These are phyloP conservation scores for Podochytrium sp. DNA, from an alignment of 192 early-diverging fungal genomes.

Conservation along the genomic window DNA sequence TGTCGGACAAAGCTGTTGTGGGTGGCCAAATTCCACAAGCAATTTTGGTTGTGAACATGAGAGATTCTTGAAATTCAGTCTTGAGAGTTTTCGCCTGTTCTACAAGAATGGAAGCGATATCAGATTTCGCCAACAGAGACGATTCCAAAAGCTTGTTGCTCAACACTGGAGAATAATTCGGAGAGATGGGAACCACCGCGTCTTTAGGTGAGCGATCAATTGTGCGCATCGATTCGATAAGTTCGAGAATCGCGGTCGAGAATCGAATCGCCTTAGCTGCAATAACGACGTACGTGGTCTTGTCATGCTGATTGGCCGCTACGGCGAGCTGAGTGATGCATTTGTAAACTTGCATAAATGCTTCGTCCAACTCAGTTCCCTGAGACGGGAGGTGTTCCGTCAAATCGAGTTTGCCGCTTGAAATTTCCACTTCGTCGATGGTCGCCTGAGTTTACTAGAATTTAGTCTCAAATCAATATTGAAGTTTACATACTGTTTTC, in stretches of 20 bases:
- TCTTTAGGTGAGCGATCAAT: slow-evolving; percentile 2
- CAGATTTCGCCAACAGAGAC: slow-evolving; percentile 27
- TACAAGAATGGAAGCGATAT: slow-evolving; percentile 21
- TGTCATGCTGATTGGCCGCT: slow-evolving; percentile 60
- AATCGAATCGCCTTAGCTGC: slow-evolving; percentile 55
- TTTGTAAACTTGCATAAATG: slow-evolving; percentile 53
- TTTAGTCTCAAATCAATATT: too few relatives aligned
- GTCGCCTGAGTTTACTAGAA: too few relatives aligned
- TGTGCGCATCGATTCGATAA: slow-evolving; percentile 42
- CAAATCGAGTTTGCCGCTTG: slow-evolving; percentile 30
- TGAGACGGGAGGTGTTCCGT: slow-evolving; percentile 42
- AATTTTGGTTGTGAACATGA: slow-evolving; percentile 55
- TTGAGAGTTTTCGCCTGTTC: slow-evolving; percentile 31
- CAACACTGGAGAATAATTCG: slow-evolving; percentile 2
- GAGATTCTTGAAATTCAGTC: slow-evolving; percentile 43
- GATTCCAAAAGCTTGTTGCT: slow-evolving; percentile 18
- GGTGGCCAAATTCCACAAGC: slow-evolving; percentile 62
- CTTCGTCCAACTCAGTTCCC: slow-evolving; percentile 54
- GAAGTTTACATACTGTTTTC: too few relatives aligned
- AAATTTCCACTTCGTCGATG: too few relatives aligned
- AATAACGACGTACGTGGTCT: slow-evolving; percentile 54
- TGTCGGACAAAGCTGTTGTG: slow-evolving; percentile 50
- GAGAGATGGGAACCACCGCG: slow-evolving; percentile 18
- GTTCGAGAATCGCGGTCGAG: slow-evolving; percentile 46
- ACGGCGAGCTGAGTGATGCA: slow-evolving; percentile 54